Percentiles rank a stretch among this genome's conserved stretches.
Conservation (phyloP, 768 basidiomycete genomes). For the Mycena haematopus region DNA sequence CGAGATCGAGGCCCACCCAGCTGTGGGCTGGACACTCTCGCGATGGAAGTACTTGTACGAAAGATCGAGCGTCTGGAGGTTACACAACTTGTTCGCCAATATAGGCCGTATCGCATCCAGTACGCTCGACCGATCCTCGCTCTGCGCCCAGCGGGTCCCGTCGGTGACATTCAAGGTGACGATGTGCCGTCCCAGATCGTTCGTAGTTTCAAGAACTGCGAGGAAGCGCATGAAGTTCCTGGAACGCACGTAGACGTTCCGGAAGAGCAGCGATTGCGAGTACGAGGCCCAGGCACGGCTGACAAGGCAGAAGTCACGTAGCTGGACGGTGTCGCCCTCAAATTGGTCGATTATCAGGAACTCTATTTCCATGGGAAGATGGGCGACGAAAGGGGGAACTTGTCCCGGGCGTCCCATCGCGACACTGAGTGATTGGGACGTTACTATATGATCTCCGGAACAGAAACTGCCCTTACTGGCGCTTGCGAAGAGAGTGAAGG, state of each 20-base stretch:
- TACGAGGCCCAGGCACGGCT: slow-evolving; percentile 22
- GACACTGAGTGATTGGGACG: not conserved
- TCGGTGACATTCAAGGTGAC: not conserved
- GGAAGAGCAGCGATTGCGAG: slow-evolving; percentile 19
- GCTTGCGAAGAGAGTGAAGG: not conserved
- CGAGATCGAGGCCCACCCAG: not conserved
- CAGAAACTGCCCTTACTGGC: not conserved
- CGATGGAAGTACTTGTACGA: not conserved
- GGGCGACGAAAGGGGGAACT: not conserved
- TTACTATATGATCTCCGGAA: not conserved
- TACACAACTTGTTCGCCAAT: not conserved
- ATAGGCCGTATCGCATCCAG: not conserved
- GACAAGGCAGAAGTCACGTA: slow-evolving; percentile 11
- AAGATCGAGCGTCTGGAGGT: slow-evolving; percentile 12
- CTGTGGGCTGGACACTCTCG: not conserved
- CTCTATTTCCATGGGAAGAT: slow-evolving; percentile 17
- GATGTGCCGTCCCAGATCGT: slow-evolving; percentile 6
- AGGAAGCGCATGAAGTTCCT: slow-evolving; percentile 7
- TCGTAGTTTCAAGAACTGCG: not conserved
- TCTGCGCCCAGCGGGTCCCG: not conserved
- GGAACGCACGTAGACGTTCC: slow-evolving; percentile 7
- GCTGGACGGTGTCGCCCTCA: not conserved
- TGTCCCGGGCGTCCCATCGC: not conserved
- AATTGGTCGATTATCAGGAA: slow-evolving; percentile 22
- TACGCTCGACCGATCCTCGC: not conserved